Evolutionary conservation across 768 basidiomycete genomes (phyloP), one percentile per base, ranked within the genome.

Genomic region (Amanita rubescens): DNA sequence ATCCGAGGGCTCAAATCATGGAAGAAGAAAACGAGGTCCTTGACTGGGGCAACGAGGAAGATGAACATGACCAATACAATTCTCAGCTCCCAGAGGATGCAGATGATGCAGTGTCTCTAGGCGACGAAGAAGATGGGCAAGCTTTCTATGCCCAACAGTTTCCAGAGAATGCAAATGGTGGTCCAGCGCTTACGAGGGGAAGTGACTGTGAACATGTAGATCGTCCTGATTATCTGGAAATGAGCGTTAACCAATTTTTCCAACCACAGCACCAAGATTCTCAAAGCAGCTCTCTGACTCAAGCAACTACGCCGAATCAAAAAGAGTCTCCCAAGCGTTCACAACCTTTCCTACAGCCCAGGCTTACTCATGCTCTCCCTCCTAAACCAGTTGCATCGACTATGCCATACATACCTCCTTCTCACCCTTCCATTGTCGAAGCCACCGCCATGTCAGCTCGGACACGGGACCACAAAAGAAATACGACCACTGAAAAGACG

Each of bases 81-180:
- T 60, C 54, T 37, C 54, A 59, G 14, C 17, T 60, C 49, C 60
- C 67, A 24, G 63, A 64, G 24, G 54, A 53, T 51, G 55, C 53
- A 44, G 75, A 76, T 58, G 72, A 78, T 60, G 76, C 83, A 51
- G 81, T 89, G 59, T 88, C 86, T 45, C 74, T 88, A 25, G 86
- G 86, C 49, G 80, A 80, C 57, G 84, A 85, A 60, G 83, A 88
- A 50, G 84, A 86, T 46, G 81, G 85, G 56, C 71, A 75, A 55
- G 78, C 79, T 43, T 78, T 77, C 62, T 75, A 78, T 60, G 60
- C 59, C 30, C 63, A 65, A 51, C 54, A 49, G 32, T 19, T 41
- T 10, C 25, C 35, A 33, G 52, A 46, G 25, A 46, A 45, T n/a
- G 22, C 32, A n/a, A 44, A 45, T 15, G 33, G 32, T 22, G 34